phyloP scores from a whole-genome alignment of 176 grass and related monocot species.

The Eremochloa ophiuroides region DNA sequence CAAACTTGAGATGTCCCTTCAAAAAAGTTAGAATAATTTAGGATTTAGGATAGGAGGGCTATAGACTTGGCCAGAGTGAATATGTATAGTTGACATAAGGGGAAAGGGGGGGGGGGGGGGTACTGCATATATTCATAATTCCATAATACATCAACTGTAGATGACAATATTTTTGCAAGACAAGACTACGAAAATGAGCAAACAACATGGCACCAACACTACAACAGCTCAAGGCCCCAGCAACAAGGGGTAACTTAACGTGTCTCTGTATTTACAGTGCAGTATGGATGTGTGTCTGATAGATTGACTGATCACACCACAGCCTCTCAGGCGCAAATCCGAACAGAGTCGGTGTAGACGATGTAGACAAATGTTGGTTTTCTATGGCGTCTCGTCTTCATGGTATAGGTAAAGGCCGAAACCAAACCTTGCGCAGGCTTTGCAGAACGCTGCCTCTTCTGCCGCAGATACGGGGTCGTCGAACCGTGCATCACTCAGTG shows the following conservation, averaged over 20 bases:
- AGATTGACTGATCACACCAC: background rate
- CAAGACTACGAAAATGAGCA: background rate
- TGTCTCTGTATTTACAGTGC: slow-evolving; percentile 6
- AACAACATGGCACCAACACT: background rate
- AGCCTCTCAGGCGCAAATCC: background rate
- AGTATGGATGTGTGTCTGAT: background rate
- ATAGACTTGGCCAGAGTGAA: background rate
- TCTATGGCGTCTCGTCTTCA: slow-evolving; percentile 47
- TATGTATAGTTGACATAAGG: background rate
- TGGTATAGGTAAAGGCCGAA: slow-evolving; percentile 96
- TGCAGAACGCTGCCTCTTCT: slow-evolving; percentile 79
- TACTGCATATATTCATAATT: background rate
- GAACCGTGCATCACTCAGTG: slow-evolving; percentile 41
- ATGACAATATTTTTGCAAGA: background rate
- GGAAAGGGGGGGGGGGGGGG: too few species aligned
- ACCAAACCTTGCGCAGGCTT: slow-evolving; percentile 81
- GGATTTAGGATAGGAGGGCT: too few species aligned
- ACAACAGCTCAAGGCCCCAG: background rate
- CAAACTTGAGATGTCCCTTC: too few species aligned
- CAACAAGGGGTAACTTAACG: background rate
- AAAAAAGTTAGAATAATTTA: too few species aligned
- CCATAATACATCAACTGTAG: background rate
- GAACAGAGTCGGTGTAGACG: background rate
- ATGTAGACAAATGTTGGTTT: background rate
- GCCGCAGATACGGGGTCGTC: slow-evolving; percentile 62